phyloP scores from a whole-genome alignment of 169 alveolate genomes.

The Cryptosporidium ryanae region DNA sequence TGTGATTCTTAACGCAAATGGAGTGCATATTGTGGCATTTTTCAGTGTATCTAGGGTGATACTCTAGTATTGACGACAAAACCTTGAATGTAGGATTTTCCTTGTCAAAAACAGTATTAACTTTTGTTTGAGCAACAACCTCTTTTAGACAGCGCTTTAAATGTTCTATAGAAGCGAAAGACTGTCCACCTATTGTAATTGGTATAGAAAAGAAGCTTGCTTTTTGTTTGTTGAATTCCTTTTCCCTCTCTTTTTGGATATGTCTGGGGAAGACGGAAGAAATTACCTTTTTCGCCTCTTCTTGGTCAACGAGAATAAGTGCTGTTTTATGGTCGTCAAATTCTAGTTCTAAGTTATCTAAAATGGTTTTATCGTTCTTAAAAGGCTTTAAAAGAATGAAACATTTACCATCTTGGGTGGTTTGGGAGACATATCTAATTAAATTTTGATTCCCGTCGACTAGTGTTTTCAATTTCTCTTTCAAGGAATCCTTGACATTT shows the following conservation, averaged over 20 bases:
- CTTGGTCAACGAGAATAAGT: slow-evolving; percentile 18
- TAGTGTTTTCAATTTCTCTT: slow-evolving; percentile 23
- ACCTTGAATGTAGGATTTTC: slow-evolving; percentile 41
- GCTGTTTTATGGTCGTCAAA: slow-evolving; percentile 13
- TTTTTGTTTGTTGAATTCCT: slow-evolving; percentile 64
- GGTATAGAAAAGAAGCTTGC: slow-evolving; percentile 35
- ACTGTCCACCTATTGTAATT: slow-evolving; percentile 41
- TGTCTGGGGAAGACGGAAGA: slow-evolving; percentile 49
- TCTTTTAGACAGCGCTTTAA: slow-evolving; percentile 62
- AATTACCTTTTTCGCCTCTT: slow-evolving; percentile 49
- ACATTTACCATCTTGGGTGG: slow-evolving; percentile 69
- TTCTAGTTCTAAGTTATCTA: slow-evolving; percentile 6
- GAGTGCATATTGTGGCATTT: slow-evolving; percentile 36
- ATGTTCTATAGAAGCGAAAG: slow-evolving; percentile 69
- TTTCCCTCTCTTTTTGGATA: slow-evolving; percentile 71
- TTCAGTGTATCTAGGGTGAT: slow-evolving; percentile 50
- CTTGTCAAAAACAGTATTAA: slow-evolving; percentile 41
- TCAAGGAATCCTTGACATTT: slow-evolving; percentile 29
- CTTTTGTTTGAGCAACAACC: slow-evolving; percentile 30
- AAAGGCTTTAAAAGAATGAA: slow-evolving; percentile 56
- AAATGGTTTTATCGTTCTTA: slow-evolving; percentile 13
- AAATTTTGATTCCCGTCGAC: slow-evolving; percentile 22
- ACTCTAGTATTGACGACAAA: slow-evolving; percentile 25
- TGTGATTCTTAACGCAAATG: slow-evolving; percentile 39
- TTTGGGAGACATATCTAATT: slow-evolving; percentile 67